A percentile compares a stretch with the other conserved stretches of the same genome.
These are phyloP conservation scores for Pseudisothecium myosuroides DNA, from an alignment of 225 moss, liverwort and hornwort species.

Conservation along the genomic window DNA sequence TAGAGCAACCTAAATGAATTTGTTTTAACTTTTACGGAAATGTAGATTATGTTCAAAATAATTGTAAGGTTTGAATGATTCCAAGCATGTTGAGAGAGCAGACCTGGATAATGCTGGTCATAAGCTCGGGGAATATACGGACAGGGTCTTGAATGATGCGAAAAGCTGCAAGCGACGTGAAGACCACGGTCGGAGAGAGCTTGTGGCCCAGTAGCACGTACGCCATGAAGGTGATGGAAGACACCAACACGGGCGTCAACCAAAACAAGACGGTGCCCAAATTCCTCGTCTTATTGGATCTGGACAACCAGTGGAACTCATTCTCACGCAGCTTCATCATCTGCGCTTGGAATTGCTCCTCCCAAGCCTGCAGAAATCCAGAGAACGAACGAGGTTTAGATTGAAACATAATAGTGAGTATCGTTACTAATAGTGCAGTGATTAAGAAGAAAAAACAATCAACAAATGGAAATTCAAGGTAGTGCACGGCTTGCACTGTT, in stretches of 20 bases:
- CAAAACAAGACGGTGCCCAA: conserved; percentile 30
- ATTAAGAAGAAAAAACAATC: background rate
- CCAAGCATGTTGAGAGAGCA: background rate
- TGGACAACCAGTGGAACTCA: conserved; percentile 40
- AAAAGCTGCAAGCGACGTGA: conserved; percentile 40
- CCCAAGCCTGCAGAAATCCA: conserved; percentile 32
- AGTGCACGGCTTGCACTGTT: background rate
- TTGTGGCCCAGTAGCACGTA: conserved; percentile 30
- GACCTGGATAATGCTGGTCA: conserved; percentile 33
- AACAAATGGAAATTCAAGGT: background rate
- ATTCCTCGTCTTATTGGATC: conserved; percentile 5
- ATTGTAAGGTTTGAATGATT: background rate
- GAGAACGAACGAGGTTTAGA: background rate
- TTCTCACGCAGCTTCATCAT: conserved; percentile 33
- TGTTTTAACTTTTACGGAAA: background rate
- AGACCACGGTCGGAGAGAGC: conserved; percentile 33
- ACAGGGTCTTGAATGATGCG: conserved; percentile 40
- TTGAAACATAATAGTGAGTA: background rate
- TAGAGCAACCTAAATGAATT: background rate
- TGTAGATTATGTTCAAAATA: background rate
- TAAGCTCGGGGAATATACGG: conserved; percentile 24
- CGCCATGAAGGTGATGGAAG: conserved; percentile 25
- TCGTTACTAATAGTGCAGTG: background rate
- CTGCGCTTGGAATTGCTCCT: conserved; percentile 27
- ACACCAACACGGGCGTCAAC: conserved; percentile 44